These are phyloP conservation scores for Leishmania turanica DNA, from an alignment of 208 protist species.

Conservation along the genomic window DNA sequence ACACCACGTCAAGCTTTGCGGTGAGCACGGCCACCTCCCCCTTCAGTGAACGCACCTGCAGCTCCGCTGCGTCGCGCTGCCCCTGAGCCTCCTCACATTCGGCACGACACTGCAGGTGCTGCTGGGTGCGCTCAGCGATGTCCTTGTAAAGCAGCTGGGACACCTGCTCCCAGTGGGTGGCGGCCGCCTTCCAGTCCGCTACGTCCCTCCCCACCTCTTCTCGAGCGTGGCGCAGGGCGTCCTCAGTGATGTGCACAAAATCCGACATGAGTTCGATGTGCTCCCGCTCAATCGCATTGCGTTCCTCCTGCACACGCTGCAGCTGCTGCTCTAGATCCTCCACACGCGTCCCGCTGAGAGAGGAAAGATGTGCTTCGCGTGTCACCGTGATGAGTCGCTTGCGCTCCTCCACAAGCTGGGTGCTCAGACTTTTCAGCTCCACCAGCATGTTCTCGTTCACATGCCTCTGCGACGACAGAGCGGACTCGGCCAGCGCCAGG, in stretches of 20 bases:
- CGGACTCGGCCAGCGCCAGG: conserved; percentile 72
- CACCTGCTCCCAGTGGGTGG: conserved; percentile 87
- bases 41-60: conserved; percentile 44
- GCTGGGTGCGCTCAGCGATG: conserved; percentile 71
- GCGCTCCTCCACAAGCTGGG: conserved; percentile 78
- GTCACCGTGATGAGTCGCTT: conserved; percentile 70
- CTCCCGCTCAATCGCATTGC: conserved; percentile 60
- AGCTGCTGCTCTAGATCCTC: conserved; percentile 63
- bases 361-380: conserved; percentile 57
- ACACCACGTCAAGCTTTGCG: conserved; percentile 84
- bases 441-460: conserved; percentile 88
- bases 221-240: conserved; percentile 61
- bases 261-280: conserved; percentile 79
- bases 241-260: conserved; percentile 73
- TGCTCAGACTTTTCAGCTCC: conserved; percentile 76
- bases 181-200: conserved; percentile 58
- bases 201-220: conserved; percentile 73
- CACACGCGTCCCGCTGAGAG: conserved; percentile 29
- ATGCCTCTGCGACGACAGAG: conserved; percentile 77
- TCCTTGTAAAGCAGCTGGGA: conserved; percentile 89
- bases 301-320: conserved; percentile 40
- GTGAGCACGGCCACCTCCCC: conserved; percentile 57
- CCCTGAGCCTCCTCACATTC: conserved; percentile 87
- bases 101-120: conserved; percentile 75
- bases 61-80: conserved; percentile 55